Conservation (phyloP, 1,139 yeast genomes). For the Scheffersomyces segobiensis region DNA sequence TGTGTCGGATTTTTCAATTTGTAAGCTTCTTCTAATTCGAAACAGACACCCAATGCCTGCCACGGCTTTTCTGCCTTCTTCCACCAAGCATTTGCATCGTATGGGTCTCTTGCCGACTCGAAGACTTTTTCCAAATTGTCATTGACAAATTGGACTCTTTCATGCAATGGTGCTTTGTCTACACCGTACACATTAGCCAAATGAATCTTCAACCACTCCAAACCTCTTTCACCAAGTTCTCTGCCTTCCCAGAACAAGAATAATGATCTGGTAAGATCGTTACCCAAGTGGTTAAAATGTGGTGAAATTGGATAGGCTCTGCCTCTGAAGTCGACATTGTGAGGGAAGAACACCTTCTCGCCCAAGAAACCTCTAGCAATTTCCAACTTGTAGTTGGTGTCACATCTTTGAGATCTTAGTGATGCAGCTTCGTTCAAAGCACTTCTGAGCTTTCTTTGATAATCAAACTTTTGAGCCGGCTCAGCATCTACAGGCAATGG, state of each 20-base stretch:
- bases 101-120: slow-evolving; percentile 73
- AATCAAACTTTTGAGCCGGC: slow-evolving; percentile 68
- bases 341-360: slow-evolving; percentile 91
- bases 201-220: slow-evolving; percentile 88
- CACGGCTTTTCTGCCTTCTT: slow-evolving; percentile 86
- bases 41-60: slow-evolving; percentile 88
- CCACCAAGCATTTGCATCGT: slow-evolving; percentile 72
- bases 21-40: slow-evolving; percentile 74
- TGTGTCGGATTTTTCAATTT: slow-evolving; percentile 72
- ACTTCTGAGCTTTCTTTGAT: slow-evolving; percentile 61
- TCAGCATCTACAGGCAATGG: slow-evolving; percentile 69
- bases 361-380: slow-evolving; percentile 91
- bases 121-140: slow-evolving; percentile 61
- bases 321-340: slow-evolving; percentile 91
- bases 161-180: slow-evolving; percentile 79
- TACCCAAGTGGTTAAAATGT: slow-evolving; percentile 78
- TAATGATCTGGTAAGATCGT: slow-evolving; percentile 85
- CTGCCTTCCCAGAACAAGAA: slow-evolving; percentile 88
- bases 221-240: slow-evolving; percentile 70
- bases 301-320: slow-evolving; percentile 95
- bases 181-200: slow-evolving; percentile 85
- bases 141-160: slow-evolving; percentile 73
- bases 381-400: slow-evolving; percentile 87
- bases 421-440: slow-evolving; percentile 62
- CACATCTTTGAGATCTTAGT: slow-evolving; percentile 87